Percentiles rank a stretch among this genome's conserved stretches.
Conservation (phyloP, 495 filamentous ascomycete genomes). For the Podospora pseudopauciseta region DNA sequence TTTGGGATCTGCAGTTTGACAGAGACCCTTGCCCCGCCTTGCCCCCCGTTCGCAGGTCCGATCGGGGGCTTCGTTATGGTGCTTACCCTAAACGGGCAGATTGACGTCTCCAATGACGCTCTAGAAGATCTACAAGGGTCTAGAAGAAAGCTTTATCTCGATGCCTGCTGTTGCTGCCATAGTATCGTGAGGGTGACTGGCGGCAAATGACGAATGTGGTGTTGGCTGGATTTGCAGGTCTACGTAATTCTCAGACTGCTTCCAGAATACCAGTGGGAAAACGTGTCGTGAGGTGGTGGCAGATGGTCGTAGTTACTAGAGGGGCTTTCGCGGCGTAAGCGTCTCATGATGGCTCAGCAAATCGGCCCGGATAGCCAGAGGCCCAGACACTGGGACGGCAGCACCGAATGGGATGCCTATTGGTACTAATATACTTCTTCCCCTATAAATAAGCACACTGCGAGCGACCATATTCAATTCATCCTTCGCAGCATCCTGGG, state of each 20-base stretch:
- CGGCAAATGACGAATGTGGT: background rate
- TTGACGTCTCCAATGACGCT: slow-evolving; percentile 19
- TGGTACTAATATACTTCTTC: background rate
- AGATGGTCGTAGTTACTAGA: background rate
- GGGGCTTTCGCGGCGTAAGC: background rate
- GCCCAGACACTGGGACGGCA: background rate
- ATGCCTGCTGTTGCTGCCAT: slow-evolving; percentile 10
- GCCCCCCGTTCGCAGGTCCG: slow-evolving; percentile 3
- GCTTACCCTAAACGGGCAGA: background rate
- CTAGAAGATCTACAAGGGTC: background rate
- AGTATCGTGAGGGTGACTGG: background rate
- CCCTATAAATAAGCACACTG: slow-evolving; percentile 7
- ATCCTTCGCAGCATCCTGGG: background rate
- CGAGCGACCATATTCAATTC: background rate
- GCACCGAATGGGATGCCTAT: background rate
- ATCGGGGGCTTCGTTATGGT: background rate
- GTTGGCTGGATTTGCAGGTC: background rate
- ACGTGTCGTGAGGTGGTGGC: background rate
- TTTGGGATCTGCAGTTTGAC: slow-evolving; percentile 11
- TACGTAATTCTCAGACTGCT: background rate
- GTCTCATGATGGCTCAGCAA: slow-evolving; percentile 9
- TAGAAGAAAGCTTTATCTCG: slow-evolving; percentile 9
- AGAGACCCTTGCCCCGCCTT: slow-evolving; percentile 16
- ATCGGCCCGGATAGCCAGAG: background rate
- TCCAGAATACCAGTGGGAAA: background rate